Evolutionary conservation across 495 filamentous ascomycete species (phyloP).

Genomic region (Aspergillus conjunctus): DNA sequence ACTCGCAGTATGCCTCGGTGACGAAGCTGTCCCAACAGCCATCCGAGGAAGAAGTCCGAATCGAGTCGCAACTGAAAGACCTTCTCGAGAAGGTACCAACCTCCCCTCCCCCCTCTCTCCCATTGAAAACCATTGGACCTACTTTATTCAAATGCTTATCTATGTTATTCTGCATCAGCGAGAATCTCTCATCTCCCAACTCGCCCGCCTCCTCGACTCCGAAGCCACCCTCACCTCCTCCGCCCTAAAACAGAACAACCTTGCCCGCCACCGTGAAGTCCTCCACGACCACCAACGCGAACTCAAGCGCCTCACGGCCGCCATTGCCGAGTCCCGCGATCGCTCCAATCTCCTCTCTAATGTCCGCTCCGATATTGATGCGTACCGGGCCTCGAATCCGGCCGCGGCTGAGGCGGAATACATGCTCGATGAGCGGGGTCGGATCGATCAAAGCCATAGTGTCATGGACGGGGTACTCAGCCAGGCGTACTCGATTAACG

Average conservation of each 20-base stretch:
- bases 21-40: slow-evolving; percentile 79
- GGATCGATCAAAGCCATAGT: slow-evolving; percentile 83
- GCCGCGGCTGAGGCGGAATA: slow-evolving; percentile 86
- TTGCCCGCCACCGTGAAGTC: slow-evolving; percentile 88
- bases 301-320: slow-evolving; percentile 66
- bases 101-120: not conserved
- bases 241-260: slow-evolving; percentile 91
- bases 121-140: not conserved
- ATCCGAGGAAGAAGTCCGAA: slow-evolving; percentile 78
- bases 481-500: slow-evolving; percentile 96
- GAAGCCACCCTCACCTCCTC: slow-evolving; percentile 88
- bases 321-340: slow-evolving; percentile 73
- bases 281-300: slow-evolving; percentile 85
- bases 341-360: slow-evolving; percentile 88
- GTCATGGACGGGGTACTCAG: slow-evolving; percentile 88
- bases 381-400: slow-evolving; percentile 81
- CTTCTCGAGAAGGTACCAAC: slow-evolving; percentile 60
- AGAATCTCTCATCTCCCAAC: slow-evolving; percentile 77
- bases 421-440: slow-evolving; percentile 87
- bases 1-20: slow-evolving; percentile 88
- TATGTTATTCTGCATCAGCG: slow-evolving; percentile 53
- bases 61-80: slow-evolving; percentile 81
- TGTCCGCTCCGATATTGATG: slow-evolving; percentile 88
- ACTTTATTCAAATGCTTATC: too few species aligned
- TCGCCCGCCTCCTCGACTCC: slow-evolving; percentile 88